Evolutionary conservation across 1,284 basidiomycete species (phyloP).

Genomic region (Trametes polyzona): DNA sequence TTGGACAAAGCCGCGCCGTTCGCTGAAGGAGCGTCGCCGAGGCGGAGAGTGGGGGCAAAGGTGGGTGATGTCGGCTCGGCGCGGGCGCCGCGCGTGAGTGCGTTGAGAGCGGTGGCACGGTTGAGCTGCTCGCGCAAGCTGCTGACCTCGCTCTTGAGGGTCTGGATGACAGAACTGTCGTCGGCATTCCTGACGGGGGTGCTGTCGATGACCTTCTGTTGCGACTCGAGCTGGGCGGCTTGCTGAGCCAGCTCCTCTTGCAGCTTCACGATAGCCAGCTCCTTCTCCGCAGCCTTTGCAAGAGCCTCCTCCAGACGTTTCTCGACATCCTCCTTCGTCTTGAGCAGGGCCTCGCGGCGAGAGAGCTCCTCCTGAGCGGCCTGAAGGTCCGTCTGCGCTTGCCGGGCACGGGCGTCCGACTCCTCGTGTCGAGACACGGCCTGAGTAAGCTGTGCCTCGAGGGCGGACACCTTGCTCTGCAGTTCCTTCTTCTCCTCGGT

Average conservation of each 20-base stretch:
- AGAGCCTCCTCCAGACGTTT: constrained; percentile 79
- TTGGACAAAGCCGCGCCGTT: constrained; percentile 30
- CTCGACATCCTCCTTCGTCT: constrained; percentile 84
- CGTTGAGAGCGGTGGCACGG: constrained; percentile 88
- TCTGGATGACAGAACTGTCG: constrained; percentile 84
- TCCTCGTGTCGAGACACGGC: constrained; percentile 93
- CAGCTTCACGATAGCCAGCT: constrained; percentile 81
- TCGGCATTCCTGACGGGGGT: constrained; percentile 71
- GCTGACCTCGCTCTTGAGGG: constrained; percentile 91
- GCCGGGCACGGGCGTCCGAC: constrained; percentile 77
- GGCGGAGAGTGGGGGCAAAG: constrained; percentile 71
- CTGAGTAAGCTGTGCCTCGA: constrained; percentile 85
- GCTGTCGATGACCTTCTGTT: constrained; percentile 69
- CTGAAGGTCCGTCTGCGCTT: constrained; percentile 74
- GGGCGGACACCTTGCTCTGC: constrained; percentile 70
- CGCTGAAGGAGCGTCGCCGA: constrained; percentile 42
- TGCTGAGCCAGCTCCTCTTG: constrained; percentile 78
- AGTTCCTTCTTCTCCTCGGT: constrained; percentile 93
- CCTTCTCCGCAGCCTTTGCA: constrained; percentile 81
- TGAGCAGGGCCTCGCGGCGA: constrained; percentile 79
- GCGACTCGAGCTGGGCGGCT: constrained; percentile 79
- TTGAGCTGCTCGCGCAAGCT: constrained; percentile 94
- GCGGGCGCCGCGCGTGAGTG: constrained; percentile 73
- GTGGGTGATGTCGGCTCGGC: constrained; percentile 83
- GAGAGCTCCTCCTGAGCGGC: constrained; percentile 75